A percentile compares a stretch with the other conserved stretches of the same genome.
These are phyloP conservation scores for Beta lomatogona DNA, from an alignment of 179 eudicot species.

Conservation along the genomic window DNA sequence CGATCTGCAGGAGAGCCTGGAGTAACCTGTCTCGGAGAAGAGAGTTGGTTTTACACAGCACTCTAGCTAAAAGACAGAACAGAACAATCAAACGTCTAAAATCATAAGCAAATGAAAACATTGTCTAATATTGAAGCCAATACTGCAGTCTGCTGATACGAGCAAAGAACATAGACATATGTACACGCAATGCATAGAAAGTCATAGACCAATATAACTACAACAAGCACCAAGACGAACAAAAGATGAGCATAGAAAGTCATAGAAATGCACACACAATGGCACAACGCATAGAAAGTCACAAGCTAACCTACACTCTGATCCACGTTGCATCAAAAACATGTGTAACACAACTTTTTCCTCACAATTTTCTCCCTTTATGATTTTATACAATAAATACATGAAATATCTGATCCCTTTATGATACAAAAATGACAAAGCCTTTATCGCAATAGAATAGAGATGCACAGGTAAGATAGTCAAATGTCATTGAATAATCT, in stretches of 20 bases:
- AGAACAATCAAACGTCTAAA: too few relatives aligned
- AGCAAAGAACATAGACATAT: too few relatives aligned
- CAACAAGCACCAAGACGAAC: too few relatives aligned
- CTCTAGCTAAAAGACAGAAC: not conserved
- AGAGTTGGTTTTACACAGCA: not conserved
- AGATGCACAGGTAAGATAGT: too few relatives aligned
- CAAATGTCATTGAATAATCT: too few relatives aligned
- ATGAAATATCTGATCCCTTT: not conserved
- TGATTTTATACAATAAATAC: not conserved
- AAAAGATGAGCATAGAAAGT: not conserved
- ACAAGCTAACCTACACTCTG: not conserved
- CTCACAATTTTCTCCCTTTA: not conserved
- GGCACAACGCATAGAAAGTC: not conserved
- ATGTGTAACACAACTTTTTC: not conserved
- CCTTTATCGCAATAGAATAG: too few relatives aligned
- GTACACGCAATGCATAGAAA: too few relatives aligned
- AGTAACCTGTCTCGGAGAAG: conserved; percentile 40
- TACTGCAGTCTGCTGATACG: not conserved
- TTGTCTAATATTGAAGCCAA: not conserved
- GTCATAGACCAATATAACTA: too few relatives aligned
- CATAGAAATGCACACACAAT: too few relatives aligned
- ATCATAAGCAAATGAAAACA: too few relatives aligned
- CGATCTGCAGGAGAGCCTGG: conserved; percentile 80
- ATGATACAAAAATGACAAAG: too few relatives aligned
- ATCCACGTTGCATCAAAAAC: not conserved